phyloP scores from a whole-genome alignment of 2,329 filamentous ascomycete genomes.

The Hortaea werneckii region DNA sequence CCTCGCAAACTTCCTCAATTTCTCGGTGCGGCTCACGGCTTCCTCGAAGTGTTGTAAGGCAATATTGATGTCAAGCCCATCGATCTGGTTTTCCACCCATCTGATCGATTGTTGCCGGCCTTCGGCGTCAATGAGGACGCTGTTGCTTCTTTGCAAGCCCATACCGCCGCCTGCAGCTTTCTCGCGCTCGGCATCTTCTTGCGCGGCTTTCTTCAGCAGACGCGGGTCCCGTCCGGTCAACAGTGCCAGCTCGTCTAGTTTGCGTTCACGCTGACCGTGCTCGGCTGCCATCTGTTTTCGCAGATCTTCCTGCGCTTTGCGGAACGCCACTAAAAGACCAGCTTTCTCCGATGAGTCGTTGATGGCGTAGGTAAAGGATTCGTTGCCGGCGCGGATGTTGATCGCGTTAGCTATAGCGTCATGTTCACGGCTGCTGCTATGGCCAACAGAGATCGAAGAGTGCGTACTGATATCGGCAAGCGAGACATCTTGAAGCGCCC shows the following conservation, averaged over 20 bases:
- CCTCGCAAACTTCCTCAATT: constrained; percentile 67
- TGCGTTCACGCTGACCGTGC: constrained; percentile 73
- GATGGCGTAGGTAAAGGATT: constrained; percentile 90
- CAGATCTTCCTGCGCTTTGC: constrained; percentile 85
- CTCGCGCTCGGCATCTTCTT: constrained; percentile 35
- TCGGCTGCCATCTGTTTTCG: constrained; percentile 78
- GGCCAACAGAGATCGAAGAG: constrained; percentile 11
- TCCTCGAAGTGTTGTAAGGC: constrained; percentile 81
- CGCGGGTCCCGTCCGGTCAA: constrained; percentile 23
- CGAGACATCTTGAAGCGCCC: constrained; percentile 85
- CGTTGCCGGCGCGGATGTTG: constrained; percentile 78
- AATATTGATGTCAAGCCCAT: constrained; percentile 92
- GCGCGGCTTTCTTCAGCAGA: constrained; percentile 50
- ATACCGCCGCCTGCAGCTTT: constrained; percentile 8
- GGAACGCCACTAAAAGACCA: constrained; percentile 73
- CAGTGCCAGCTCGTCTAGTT: constrained; percentile 22
- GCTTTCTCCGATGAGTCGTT: constrained; percentile 64
- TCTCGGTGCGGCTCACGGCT: constrained; percentile 75
- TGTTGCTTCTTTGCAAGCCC: constrained; percentile 20
- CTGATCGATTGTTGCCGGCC: constrained; percentile 92
- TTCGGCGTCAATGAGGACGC: constrained; percentile 84
- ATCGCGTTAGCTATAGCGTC: constrained; percentile 62
- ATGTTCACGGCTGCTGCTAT: constrained; percentile 39
- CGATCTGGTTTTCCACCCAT: constrained; percentile 91
- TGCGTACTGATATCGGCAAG: constrained; percentile 69